These are phyloP conservation scores for Papilionanthe hybrid DNA, from an alignment of 116 monocot species.

Conservation along the genomic window DNA sequence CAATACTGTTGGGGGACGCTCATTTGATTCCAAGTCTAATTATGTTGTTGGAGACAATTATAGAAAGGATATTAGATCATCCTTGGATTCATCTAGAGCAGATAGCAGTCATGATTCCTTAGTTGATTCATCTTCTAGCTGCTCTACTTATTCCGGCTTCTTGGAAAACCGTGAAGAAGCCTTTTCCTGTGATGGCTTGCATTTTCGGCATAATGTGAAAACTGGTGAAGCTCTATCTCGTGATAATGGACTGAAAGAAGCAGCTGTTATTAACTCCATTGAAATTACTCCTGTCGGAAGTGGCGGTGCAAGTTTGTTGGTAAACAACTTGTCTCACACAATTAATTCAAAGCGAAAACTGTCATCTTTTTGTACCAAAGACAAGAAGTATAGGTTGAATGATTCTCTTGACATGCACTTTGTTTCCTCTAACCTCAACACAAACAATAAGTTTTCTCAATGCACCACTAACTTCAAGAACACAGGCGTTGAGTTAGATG, in stretches of 20 bases:
- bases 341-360: constrained; percentile 2
- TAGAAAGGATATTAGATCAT: constrained; percentile 1
- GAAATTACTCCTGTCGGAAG: neutral
- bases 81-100: constrained; percentile 12
- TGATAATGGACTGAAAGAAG: neutral
- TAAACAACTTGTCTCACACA: constrained; percentile 6
- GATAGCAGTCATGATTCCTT: constrained; percentile 15
- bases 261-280: neutral
- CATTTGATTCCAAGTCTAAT: constrained; percentile 22
- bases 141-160: constrained; percentile 8
- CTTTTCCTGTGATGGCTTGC: too few species aligned
- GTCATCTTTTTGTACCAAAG: constrained; percentile 3
- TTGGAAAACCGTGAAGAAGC: constrained; percentile 8
- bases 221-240: neutral
- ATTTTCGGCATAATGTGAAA: neutral
- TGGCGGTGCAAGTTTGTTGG: constrained; percentile 4
- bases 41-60: constrained; percentile 7
- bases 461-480: neutral
- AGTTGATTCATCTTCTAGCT: constrained; percentile 8
- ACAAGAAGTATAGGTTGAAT: constrained; percentile 1
- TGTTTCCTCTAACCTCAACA: neutral
- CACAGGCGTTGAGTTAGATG: neutral
- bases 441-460: neutral
- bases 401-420: neutral
- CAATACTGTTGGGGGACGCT: constrained; percentile 2